These are phyloP conservation scores for Podaxis sp. DNA, from an alignment of 768 basidiomycete genomes.

Conservation along the genomic window DNA sequence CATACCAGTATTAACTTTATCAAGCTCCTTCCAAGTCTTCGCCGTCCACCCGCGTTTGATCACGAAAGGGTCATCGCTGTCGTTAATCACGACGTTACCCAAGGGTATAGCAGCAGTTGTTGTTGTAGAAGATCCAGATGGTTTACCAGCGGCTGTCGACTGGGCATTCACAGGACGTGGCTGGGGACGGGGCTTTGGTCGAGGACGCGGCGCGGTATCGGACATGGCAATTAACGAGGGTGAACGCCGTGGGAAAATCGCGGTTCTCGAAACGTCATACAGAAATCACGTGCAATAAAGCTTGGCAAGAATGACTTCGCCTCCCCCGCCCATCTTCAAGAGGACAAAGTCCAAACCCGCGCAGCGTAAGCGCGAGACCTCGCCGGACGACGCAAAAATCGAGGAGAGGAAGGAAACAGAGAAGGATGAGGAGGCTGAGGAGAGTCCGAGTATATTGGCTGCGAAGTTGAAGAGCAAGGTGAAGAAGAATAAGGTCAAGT, in stretches of 20 bases:
- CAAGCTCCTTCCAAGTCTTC: slow-evolving; percentile 59
- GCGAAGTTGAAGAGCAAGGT: slow-evolving; percentile 71
- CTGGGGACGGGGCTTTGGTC: slow-evolving; percentile 60
- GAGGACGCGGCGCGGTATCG: slow-evolving; percentile 42
- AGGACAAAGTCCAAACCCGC: slow-evolving; percentile 45
- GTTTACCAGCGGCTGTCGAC: slow-evolving; percentile 11
- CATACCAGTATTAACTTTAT: slow-evolving; percentile 57
- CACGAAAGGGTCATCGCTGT: slow-evolving; percentile 72
- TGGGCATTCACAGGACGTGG: slow-evolving; percentile 28
- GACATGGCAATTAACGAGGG: slow-evolving; percentile 33
- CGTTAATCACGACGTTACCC: slow-evolving; percentile 35
- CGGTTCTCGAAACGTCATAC: slow-evolving; percentile 26
- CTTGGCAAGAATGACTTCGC: slow-evolving; percentile 35
- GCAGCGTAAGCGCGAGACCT: slow-evolving; percentile 38
- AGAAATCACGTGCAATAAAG: slow-evolving; percentile 33
- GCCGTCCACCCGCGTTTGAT: slow-evolving; percentile 59
- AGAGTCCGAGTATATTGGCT: slow-evolving; percentile 61
- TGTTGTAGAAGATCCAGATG: slow-evolving; percentile 17
- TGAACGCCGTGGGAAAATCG: slow-evolving; percentile 40
- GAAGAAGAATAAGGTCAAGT: slow-evolving; percentile 65
- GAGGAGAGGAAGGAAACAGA: slow-evolving; percentile 16
- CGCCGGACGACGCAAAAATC: slow-evolving; percentile 33
- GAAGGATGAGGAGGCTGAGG: slow-evolving; percentile 33
- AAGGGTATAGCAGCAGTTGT: slow-evolving; percentile 19
- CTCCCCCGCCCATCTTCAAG: slow-evolving; percentile 50